Percentiles rank a stretch among this genome's conserved stretches.
phyloP scores from a whole-genome alignment of 202 grass and related monocot genomes.

The Digitaria exilis region DNA sequence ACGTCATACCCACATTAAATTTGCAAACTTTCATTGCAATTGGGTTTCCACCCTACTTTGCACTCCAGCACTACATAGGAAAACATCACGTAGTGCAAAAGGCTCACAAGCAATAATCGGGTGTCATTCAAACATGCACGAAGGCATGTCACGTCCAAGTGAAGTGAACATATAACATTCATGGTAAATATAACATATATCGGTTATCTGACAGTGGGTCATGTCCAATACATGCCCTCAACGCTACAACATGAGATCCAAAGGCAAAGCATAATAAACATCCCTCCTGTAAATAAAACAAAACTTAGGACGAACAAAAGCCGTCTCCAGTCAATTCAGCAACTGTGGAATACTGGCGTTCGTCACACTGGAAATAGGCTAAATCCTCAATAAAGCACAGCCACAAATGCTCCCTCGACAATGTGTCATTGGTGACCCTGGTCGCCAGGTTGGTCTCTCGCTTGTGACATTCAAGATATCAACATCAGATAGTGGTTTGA shows the following conservation, averaged over 20 bases:
- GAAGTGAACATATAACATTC: conserved; percentile 24
- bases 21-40: neutral
- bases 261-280: conserved; percentile 36
- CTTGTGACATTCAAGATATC: conserved; percentile 84
- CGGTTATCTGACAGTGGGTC: conserved; percentile 22
- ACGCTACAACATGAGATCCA: conserved; percentile 23
- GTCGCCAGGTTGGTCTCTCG: conserved; percentile 82
- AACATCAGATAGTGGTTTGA: conserved; percentile 82
- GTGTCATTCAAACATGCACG: neutral
- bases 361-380: neutral
- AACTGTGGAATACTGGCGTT: conserved; percentile 3
- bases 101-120: neutral
- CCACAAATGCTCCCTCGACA: conserved; percentile 84
- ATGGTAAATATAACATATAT: conserved; percentile 32
- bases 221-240: conserved; percentile 16
- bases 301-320: conserved; percentile 34
- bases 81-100: neutral
- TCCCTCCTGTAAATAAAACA: conserved; percentile 36
- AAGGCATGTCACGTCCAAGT: neutral
- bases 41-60: neutral
- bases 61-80: neutral
- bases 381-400: conserved; percentile 87
- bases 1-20: neutral
- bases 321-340: conserved; percentile 20
- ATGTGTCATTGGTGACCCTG: conserved; percentile 77